These are phyloP conservation scores for Colletotrichum incanum DNA, from an alignment of 2,329 filamentous ascomycete species.

Conservation along the genomic window DNA sequence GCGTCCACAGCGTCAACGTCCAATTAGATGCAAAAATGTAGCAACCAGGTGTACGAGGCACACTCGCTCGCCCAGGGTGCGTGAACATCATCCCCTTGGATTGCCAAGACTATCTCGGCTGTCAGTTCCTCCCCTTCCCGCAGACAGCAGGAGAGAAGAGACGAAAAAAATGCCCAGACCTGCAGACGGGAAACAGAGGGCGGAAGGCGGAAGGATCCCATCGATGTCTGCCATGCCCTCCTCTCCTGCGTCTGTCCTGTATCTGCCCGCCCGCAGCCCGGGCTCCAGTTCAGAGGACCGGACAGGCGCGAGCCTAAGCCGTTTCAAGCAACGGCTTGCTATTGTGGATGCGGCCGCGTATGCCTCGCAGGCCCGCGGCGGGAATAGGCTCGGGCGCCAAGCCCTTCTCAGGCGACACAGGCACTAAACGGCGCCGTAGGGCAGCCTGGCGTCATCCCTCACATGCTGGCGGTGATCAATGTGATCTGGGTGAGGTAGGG, in stretches of 20 bases:
- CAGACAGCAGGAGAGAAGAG: constrained; percentile 13
- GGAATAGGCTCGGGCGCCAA: constrained; percentile 39
- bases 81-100: neutral
- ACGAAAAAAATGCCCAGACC: constrained; percentile 1
- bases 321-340: constrained; percentile 4
- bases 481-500: constrained; percentile 2
- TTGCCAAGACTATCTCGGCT: constrained; percentile 1
- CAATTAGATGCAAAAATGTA: neutral
- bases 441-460: constrained; percentile 38
- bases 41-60: neutral
- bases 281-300: constrained; percentile 10
- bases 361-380: constrained; percentile 31
- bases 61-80: neutral
- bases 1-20: neutral
- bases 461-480: constrained; percentile 39
- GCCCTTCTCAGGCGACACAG: constrained; percentile 24
- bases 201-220: constrained; percentile 15
- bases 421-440: constrained; percentile 26
- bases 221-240: neutral
- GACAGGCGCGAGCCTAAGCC: constrained; percentile 15
- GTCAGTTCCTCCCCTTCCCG: constrained; percentile 16
- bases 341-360: constrained; percentile 41
- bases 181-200: constrained; percentile 2
- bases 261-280: constrained; percentile 4
- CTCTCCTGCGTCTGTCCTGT: neutral